phyloP scores from a whole-genome alignment of 1,284 basidiomycete genomes.

The Hymenochaete sp. region DNA sequence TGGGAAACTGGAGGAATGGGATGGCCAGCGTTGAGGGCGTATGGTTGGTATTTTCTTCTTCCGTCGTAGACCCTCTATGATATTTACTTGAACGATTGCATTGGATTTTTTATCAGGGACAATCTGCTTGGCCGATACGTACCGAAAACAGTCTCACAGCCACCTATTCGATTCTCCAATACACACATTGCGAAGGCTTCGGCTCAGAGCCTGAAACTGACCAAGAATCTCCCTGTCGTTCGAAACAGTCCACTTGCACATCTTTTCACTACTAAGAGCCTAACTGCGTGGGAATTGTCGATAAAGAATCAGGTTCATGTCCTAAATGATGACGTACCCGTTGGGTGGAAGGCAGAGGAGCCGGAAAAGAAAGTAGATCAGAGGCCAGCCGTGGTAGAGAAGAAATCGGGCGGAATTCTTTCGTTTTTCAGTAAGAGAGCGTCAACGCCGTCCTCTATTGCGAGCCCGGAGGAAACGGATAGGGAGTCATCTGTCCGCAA shows the following conservation, averaged over 20 bases:
- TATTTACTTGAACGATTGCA: slow-evolving; percentile 19
- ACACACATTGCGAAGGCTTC: slow-evolving; percentile 49
- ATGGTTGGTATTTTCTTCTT: slow-evolving; percentile 36
- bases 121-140: slow-evolving; percentile 34
- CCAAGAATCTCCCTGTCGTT: slow-evolving; percentile 45
- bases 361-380: slow-evolving; percentile 36
- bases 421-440: slow-evolving; percentile 52
- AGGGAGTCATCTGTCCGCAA: slow-evolving; percentile 8
- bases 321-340: slow-evolving; percentile 46
- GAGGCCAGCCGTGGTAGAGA: slow-evolving; percentile 35
- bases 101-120: slow-evolving; percentile 24
- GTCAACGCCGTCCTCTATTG: slow-evolving; percentile 13
- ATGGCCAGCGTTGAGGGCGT: slow-evolving; percentile 41
- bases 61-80: background rate
- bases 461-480: slow-evolving; percentile 1
- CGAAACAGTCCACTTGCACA: slow-evolving; percentile 54
- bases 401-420: slow-evolving; percentile 44
- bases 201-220: slow-evolving; percentile 50
- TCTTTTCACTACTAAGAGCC: slow-evolving; percentile 58
- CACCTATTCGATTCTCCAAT: slow-evolving; percentile 39
- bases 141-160: slow-evolving; percentile 32
- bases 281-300: slow-evolving; percentile 61
- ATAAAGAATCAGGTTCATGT: slow-evolving; percentile 46
- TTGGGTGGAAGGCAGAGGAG: slow-evolving; percentile 58
- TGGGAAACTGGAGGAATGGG: slow-evolving; percentile 33